A percentile compares a stretch with the other conserved stretches of the same genome.
phyloP scores from a whole-genome alignment of 2,329 filamentous ascomycete species.

The Cercospora canescens region DNA sequence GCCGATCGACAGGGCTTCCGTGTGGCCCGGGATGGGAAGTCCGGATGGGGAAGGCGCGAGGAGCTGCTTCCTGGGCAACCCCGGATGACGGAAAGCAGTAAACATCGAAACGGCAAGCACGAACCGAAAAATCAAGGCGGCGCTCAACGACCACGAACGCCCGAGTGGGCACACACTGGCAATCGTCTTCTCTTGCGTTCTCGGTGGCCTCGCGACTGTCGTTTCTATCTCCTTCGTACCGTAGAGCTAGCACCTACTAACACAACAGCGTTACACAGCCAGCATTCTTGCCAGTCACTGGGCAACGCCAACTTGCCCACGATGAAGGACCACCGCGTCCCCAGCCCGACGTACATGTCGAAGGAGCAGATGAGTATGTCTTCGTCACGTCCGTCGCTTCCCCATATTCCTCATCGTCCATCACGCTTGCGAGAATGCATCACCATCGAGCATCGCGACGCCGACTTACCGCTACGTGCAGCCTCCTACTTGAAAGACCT shows the following conservation, averaged over 20 bases:
- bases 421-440: slow-evolving; percentile 26
- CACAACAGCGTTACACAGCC: not conserved
- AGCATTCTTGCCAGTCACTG: not conserved
- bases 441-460: slow-evolving; percentile 9
- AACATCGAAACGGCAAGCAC: not conserved
- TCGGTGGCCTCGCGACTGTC: not conserved
- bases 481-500: slow-evolving; percentile 71
- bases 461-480: slow-evolving; percentile 39
- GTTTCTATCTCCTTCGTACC: not conserved
- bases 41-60: not conserved
- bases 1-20: not conserved
- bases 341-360: slow-evolving; percentile 32
- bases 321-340: slow-evolving; percentile 13
- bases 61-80: slow-evolving; percentile 1
- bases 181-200: not conserved
- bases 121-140: not conserved
- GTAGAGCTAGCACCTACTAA: not conserved
- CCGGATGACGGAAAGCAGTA: not conserved
- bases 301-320: not conserved
- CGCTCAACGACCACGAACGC: not conserved
- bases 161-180: not conserved
- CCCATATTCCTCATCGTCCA: slow-evolving; percentile 26
- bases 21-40: not conserved
- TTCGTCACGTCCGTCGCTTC: slow-evolving; percentile 15
- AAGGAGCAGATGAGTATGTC: slow-evolving; percentile 33